Conservation (phyloP, 1,284 basidiomycete genomes). For the Leccinum subrobustum region DNA sequence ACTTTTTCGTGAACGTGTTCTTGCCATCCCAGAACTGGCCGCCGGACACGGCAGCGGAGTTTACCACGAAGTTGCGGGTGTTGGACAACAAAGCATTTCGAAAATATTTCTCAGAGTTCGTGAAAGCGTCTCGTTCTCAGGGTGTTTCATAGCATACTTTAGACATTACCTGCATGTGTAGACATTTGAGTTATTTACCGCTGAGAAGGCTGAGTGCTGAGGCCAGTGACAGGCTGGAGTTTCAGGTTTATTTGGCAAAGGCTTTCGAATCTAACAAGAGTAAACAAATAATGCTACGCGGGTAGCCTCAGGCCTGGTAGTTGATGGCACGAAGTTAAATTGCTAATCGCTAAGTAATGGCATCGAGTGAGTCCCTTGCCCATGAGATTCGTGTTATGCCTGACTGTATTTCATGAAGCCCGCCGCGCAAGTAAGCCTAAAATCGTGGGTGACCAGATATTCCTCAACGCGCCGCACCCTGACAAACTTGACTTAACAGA, state of each 20-base stretch:
- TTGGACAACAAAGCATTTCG: conserved; percentile 83
- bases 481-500: conserved; percentile 37
- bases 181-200: not conserved
- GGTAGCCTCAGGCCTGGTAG: not conserved
- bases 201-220: not conserved
- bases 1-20: conserved; percentile 79
- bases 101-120: conserved; percentile 87
- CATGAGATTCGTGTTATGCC: not conserved
- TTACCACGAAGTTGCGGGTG: conserved; percentile 74
- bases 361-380: conserved; percentile 39
- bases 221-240: not conserved
- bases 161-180: conserved; percentile 2
- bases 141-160: conserved; percentile 44
- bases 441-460: conserved; percentile 43
- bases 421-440: conserved; percentile 45
- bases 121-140: conserved; percentile 62
- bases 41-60: conserved; percentile 72
- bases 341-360: conserved; percentile 34
- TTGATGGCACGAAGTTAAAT: conserved; percentile 21
- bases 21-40: conserved; percentile 92
- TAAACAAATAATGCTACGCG: conserved; percentile 26
- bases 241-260: conserved; percentile 31
- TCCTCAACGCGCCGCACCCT: conserved; percentile 18
- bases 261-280: conserved; percentile 34
- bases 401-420: conserved; percentile 27